These are phyloP conservation scores for Artomyces pyxidatus DNA, from an alignment of 768 basidiomycete species.

Conservation along the genomic window DNA sequence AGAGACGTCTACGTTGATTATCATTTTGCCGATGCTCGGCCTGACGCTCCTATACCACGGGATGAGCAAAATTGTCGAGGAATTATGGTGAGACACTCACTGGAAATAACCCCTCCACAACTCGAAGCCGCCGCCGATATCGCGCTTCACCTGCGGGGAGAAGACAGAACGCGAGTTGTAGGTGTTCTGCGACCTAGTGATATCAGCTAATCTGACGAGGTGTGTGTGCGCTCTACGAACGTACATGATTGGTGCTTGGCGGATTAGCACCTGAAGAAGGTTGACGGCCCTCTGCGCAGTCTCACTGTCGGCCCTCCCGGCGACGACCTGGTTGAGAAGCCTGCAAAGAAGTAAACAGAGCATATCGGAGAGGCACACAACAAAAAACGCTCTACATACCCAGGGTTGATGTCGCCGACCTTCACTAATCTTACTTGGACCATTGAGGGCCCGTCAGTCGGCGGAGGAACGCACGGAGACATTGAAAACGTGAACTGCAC, in stretches of 20 bases:
- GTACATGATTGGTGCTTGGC: constrained; percentile 14
- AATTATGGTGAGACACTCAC: background rate
- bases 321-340: constrained; percentile 6
- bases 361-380: too few species aligned
- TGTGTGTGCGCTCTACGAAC: background rate
- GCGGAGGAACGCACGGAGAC: too few species aligned
- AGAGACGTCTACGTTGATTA: constrained; percentile 14
- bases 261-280: constrained; percentile 10
- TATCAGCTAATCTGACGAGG: background rate
- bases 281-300: constrained; percentile 8
- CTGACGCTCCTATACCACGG: constrained; percentile 10
- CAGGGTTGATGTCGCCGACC: constrained; percentile 9
- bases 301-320: background rate
- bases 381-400: too few species aligned
- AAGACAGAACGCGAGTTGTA: constrained; percentile 13
- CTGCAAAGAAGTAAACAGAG: too few species aligned
- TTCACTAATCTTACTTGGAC: constrained; percentile 9
- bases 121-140: constrained; percentile 12
- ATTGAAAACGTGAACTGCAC: too few species aligned
- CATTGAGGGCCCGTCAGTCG: too few species aligned
- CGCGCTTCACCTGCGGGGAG: constrained; percentile 2
- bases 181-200: constrained; percentile 4
- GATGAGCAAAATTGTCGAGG: background rate
- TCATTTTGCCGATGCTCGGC: constrained; percentile 4
- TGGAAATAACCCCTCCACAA: constrained; percentile 15